Evolutionary conservation across 768 basidiomycete genomes (phyloP).

Genomic region (Hortiboletus campestris): DNA sequence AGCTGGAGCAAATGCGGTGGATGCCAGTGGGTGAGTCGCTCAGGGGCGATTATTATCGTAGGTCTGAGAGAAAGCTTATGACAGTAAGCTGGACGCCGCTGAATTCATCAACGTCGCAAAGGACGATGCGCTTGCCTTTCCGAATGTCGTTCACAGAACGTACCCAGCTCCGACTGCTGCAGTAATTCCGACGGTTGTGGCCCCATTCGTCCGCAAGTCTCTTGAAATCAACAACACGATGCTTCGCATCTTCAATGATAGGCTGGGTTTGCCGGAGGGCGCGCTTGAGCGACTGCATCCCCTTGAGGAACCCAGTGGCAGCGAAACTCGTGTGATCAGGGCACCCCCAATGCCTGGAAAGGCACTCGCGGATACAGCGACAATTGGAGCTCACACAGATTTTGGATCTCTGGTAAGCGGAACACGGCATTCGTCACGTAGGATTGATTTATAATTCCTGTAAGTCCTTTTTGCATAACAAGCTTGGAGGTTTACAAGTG

Average conservation of each 20-base stretch:
- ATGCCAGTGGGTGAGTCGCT: constrained; percentile 46
- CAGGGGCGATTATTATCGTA: neutral
- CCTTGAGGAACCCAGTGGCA: constrained; percentile 47
- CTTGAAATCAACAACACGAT: constrained; percentile 52
- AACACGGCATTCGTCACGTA: neutral
- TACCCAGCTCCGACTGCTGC: constrained; percentile 56
- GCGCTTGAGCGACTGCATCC: constrained; percentile 44
- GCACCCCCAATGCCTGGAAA: constrained; percentile 40
- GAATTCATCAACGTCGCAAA: constrained; percentile 70
- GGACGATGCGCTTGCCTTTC: constrained; percentile 66
- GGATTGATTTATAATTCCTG: neutral
- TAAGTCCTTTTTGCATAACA: constrained; percentile 68
- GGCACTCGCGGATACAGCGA: constrained; percentile 33
- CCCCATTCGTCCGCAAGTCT: constrained; percentile 57
- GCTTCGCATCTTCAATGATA: constrained; percentile 56
- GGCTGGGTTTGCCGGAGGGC: constrained; percentile 51
- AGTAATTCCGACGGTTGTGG: constrained; percentile 48
- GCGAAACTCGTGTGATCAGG: constrained; percentile 56
- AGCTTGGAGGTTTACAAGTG: constrained; percentile 68
- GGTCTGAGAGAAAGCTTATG: neutral
- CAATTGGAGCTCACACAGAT: constrained; percentile 68
- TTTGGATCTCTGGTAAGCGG: constrained; percentile 64
- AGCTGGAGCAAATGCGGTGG: constrained; percentile 58
- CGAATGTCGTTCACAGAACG: constrained; percentile 46
- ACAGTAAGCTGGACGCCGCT: constrained; percentile 41